Conservation (phyloP, 164 flowering plant genomes). For the Liriodendron chinense region DNA sequence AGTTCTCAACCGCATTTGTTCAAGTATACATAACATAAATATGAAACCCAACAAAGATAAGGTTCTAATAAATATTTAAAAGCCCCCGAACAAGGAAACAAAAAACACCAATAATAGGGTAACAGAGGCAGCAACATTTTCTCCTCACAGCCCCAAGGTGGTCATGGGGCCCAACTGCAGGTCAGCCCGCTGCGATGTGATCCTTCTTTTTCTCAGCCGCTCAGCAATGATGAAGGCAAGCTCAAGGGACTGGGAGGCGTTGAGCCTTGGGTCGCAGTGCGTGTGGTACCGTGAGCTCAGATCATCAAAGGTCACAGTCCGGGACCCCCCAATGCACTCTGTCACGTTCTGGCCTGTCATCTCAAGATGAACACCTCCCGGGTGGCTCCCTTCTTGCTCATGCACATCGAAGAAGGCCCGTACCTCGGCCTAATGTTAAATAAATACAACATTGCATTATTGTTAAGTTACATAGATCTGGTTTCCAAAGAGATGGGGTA, state of each 20-base stretch:
- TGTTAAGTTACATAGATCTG: not conserved
- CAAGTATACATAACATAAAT: constrained; percentile 3
- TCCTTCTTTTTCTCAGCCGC: constrained; percentile 72
- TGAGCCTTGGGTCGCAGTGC: constrained; percentile 89
- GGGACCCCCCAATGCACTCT: constrained; percentile 90
- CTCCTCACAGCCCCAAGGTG: constrained; percentile 26
- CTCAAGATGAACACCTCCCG: constrained; percentile 89
- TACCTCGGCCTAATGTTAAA: constrained; percentile 62
- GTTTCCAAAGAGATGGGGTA: not conserved
- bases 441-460: not conserved
- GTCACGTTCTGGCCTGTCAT: constrained; percentile 95
- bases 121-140: not conserved
- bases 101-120: not conserved
- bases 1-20: not conserved
- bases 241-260: constrained; percentile 88
- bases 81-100: not conserved
- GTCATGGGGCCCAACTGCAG: constrained; percentile 15
- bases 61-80: not conserved
- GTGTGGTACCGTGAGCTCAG: constrained; percentile 86
- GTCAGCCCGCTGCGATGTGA: constrained; percentile 26
- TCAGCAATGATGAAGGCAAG: constrained; percentile 86
- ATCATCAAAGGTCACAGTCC: constrained; percentile 82
- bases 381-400: constrained; percentile 91
- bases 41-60: not conserved
- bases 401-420: constrained; percentile 93